Conservation (phyloP, 495 filamentous ascomycete genomes). For the Neurospora cerealis region DNA sequence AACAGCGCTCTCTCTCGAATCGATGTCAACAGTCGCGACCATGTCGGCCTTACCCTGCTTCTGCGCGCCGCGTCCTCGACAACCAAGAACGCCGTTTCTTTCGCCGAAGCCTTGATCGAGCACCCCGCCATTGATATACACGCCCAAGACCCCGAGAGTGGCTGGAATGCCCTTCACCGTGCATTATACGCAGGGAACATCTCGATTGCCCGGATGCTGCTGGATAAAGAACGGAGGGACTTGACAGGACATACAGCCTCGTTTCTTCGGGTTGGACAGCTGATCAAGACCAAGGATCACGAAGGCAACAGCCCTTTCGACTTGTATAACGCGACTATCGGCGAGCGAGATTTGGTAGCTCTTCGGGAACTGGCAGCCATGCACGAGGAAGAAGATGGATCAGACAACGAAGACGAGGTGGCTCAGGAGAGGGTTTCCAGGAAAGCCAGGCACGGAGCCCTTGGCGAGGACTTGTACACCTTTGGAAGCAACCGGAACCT, state of each 20-base stretch:
- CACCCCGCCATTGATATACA: slow-evolving; percentile 82
- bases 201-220: slow-evolving; percentile 68
- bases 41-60: slow-evolving; percentile 68
- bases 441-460: neutral
- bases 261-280: slow-evolving; percentile 40
- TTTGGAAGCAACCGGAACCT: slow-evolving; percentile 96
- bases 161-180: slow-evolving; percentile 90
- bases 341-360: slow-evolving; percentile 36
- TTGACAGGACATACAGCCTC: slow-evolving; percentile 40
- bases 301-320: slow-evolving; percentile 94
- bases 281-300: slow-evolving; percentile 92
- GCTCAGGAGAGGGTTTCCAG: slow-evolving; percentile 8
- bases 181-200: slow-evolving; percentile 91
- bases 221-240: slow-evolving; percentile 64
- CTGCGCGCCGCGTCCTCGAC: slow-evolving; percentile 73
- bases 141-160: slow-evolving; percentile 77
- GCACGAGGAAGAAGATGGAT: slow-evolving; percentile 24
- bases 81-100: slow-evolving; percentile 52
- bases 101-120: slow-evolving; percentile 67
- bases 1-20: slow-evolving; percentile 45
- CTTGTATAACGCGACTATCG: slow-evolving; percentile 75
- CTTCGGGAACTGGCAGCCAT: slow-evolving; percentile 15
- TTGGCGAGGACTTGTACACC: slow-evolving; percentile 78
- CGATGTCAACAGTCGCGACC: slow-evolving; percentile 77
- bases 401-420: slow-evolving; percentile 26